Base-by-base conservation (phyloP, 768 basidiomycete species). In the Rhizopogon roseolus region DNA sequence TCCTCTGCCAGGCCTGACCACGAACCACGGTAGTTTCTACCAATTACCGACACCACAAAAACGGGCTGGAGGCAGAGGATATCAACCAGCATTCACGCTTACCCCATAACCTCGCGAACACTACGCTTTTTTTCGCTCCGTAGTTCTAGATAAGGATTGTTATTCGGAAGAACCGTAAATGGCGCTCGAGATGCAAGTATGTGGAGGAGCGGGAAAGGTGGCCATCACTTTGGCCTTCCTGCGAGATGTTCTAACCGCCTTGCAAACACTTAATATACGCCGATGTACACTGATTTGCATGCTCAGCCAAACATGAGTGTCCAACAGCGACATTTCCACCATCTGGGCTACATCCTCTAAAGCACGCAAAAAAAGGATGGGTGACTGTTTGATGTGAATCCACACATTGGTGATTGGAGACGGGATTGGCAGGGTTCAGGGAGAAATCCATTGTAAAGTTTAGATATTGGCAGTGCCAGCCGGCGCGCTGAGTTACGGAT, bases 91-190 rank as follows among this genome's bases (percentile, higher is more conserved):
- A 36, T 59, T 69, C 39, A 70, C 63, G 45, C 28, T 44, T 19
- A 60, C 62, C 10, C 60, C 54, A 57, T 54, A 55, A 57, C n/a
- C 59, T 71, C 45, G 54, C 74, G 22, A 65, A 75, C 51, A 55
- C 49, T 34, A 67, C 76, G 25, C 43, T 77, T 22, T 77, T 27
- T 78, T 78, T 54, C 64, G 69, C 43, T 68, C 68, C 5, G 69
- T 78, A 25, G 66, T 73, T 25, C 66, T 78, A 17, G 59, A 70
- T 52, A 64, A 65, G 1, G 40, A 59, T 49, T 62, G 11, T 66
- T 74, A 16, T 72, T 78, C 43, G 57, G 68, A 52, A 71, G 74
- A 41, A 77, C 74, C 9, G 61, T 63, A 17, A 56, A 59, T 16
- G 58, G 62, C 14, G 72, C 67, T 50, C 53, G 14, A 28, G 49